phyloP scores from a whole-genome alignment of 1,284 basidiomycete species.

The Thelephora terrestris region DNA sequence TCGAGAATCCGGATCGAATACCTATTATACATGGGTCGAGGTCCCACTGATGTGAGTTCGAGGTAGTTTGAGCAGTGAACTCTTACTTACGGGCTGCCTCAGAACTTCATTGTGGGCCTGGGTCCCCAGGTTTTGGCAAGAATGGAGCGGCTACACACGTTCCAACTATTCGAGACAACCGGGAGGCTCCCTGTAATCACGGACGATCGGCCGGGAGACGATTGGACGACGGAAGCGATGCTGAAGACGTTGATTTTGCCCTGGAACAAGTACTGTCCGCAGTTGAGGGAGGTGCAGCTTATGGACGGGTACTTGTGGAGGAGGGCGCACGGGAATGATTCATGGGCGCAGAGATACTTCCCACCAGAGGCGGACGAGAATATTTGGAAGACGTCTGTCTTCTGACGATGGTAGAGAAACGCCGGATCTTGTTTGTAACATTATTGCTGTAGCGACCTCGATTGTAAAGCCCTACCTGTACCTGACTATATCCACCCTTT shows the following conservation, averaged over 20 bases:
- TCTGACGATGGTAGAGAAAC: background rate
- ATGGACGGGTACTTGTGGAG: conserved; percentile 13
- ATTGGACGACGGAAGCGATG: background rate
- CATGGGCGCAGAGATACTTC: conserved; percentile 8
- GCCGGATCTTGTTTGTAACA: too few relatives aligned
- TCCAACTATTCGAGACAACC: conserved; percentile 15
- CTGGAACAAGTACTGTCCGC: conserved; percentile 18
- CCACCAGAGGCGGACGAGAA: background rate
- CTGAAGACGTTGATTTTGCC: conserved; percentile 15
- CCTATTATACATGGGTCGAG: conserved; percentile 10
- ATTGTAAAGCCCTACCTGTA: too few relatives aligned
- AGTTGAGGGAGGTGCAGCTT: conserved; percentile 19
- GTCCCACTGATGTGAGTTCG: conserved; percentile 19
- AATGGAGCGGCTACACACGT: conserved; percentile 16
- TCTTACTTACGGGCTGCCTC: background rate
- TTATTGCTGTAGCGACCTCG: too few relatives aligned
- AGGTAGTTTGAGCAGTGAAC: too few relatives aligned
- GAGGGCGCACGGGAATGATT: conserved; percentile 12
- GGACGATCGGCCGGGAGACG: background rate
- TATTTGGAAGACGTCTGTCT: background rate
- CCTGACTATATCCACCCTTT: background rate
- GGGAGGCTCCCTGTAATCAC: background rate
- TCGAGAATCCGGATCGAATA: conserved; percentile 19
- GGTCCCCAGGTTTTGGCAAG: conserved; percentile 19
- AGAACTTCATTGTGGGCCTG: conserved; percentile 19